Evolutionary conservation across 1,284 basidiomycete genomes (phyloP).

Genomic region (Phlebopus sp.): DNA sequence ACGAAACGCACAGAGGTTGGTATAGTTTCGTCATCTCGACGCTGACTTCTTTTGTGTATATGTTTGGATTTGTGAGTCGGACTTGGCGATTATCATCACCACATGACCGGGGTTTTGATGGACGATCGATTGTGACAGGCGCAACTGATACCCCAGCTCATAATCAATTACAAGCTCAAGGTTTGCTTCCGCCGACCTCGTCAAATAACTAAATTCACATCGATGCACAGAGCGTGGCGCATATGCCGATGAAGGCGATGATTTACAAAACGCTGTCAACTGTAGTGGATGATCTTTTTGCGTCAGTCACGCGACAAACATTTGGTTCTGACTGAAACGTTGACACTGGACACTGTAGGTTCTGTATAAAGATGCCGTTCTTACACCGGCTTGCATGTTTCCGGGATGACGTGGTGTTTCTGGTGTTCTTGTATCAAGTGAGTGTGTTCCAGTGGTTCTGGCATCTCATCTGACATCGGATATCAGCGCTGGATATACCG

Average conservation of each 20-base stretch:
- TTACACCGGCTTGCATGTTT: conserved; percentile 89
- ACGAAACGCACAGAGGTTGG: conserved; percentile 89
- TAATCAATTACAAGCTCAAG: conserved; percentile 97
- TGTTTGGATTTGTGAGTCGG: conserved; percentile 90
- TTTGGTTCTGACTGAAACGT: conserved; percentile 15
- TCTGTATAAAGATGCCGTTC: conserved; percentile 95
- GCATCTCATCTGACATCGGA: conserved; percentile 12
- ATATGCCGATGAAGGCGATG: conserved; percentile 97
- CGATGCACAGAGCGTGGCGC: conserved; percentile 69
- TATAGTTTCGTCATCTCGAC: conserved; percentile 93
- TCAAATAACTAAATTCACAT: conserved; percentile 15
- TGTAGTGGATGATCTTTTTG: conserved; percentile 92
- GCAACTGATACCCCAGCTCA: conserved; percentile 88
- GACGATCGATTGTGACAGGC: conserved; percentile 45
- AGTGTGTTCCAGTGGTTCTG: conserved; percentile 26
- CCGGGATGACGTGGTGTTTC: conserved; percentile 90
- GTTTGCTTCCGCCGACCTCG: conserved; percentile 37
- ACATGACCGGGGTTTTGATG: conserved; percentile 15
- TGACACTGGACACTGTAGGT: conserved; percentile 43
- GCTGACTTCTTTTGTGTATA: conserved; percentile 86
- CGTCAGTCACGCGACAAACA: conserved; percentile 43
- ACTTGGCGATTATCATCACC: conserved; percentile 3
- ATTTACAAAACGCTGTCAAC: conserved; percentile 91
- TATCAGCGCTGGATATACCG: conserved; percentile 91
- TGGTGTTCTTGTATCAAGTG: conserved; percentile 84